Evolutionary conservation across 371 early-diverging fungal genomes (phyloP), one percentile per base, ranked within the genome.

Genomic region (Rhizomucor miehei): DNA sequence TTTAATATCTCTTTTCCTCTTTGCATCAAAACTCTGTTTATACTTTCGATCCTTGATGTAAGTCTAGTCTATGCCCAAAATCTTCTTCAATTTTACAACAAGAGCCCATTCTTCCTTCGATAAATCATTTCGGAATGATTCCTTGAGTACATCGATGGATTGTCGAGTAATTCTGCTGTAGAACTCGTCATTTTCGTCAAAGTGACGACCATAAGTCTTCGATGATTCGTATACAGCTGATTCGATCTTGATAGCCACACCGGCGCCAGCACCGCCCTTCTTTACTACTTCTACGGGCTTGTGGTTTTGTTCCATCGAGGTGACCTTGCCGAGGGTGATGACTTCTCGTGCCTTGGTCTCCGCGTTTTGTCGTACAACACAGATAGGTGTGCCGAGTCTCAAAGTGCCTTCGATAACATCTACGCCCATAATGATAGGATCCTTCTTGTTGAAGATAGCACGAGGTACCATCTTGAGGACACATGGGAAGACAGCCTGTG

Each of bases 161-260:
- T 76, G 76, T 43, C 99, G 92, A 14, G 95, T 88, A 62, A 99
- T 88, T 71, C 84, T 79, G 57, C 80, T 64, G 67, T 88, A 89
- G 44, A 95, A 66, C 44, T 88, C 86, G 60, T 96, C 94, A 36
- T 74, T 75, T 52, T 97, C 93, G 53, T 87, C 87, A 74, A 99
- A 98, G 76, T 99, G 99, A 52, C 99, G 85, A 50, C 99, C 99
- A 65, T 86, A 89, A 34, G 94, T 88, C 79, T 93, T 94, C 34
- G 98, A 89, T 13, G 86, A 86, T 52, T 95, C 94, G 57, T 92
- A 90, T 8, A 73, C 72, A 3, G 93, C 79, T 48, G 88, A 84
- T 66, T 99, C 99, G 59, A 99, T 89, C 81, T 96, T 95, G 56
- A 99, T 87, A 12, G 99, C 95, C 3, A 99, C 95, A 66, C 94